Evolutionary conservation across 78 protist species (phyloP), one percentile per base, ranked within the genome.

Genomic region (Emiliania huxleyi): DNA sequence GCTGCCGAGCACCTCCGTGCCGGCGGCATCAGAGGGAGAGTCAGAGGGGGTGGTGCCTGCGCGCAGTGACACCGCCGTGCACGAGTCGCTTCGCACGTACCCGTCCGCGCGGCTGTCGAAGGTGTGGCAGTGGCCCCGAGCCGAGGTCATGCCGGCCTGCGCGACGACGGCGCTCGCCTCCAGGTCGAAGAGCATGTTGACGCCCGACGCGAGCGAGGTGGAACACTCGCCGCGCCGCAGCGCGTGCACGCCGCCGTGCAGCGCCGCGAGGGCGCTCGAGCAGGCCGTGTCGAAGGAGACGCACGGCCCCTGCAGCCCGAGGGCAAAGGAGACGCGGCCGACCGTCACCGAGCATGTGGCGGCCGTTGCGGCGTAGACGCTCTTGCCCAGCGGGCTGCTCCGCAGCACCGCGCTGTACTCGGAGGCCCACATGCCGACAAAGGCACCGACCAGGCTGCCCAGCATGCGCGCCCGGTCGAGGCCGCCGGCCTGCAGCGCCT

Each of bases 71-170:
- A 52, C 62, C 29, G 62, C 62, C 15, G 29, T 15, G 33, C 37
- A 3, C 18, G 44, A 38, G 79, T 90, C 92, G 40, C 33, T 48
- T 22, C 92, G 87, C 42, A 25, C 52, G 84, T 69, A 62, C 1
- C 92, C 92, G 62, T 69, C 49, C 23, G 85, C 92, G 44, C 46
- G 11, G 4, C 33, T 37, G 33, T 71, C 92, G n/a, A 96, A 97
- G 11, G 96, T 55, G 56, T 89, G 91, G 77, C 97, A 97, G 26
- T 84, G 91, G 2, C 97, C 73, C 33, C 0, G 35, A 0, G 21
- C n/a, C 6, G 45, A n/a, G n/a, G 46, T 42, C 56, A 3, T 29
- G 23, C 33, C 44, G 33, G 69, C 84, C 45, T 12, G 52, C 44
- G 44, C 33, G 87, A 25, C 69, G 22, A 46, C 22, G 37, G 29